Percentiles rank a stretch among this genome's conserved stretches.
Evolutionary conservation across 768 basidiomycete species (phyloP).

Genomic region (Strobilomyces echinocephalus): DNA sequence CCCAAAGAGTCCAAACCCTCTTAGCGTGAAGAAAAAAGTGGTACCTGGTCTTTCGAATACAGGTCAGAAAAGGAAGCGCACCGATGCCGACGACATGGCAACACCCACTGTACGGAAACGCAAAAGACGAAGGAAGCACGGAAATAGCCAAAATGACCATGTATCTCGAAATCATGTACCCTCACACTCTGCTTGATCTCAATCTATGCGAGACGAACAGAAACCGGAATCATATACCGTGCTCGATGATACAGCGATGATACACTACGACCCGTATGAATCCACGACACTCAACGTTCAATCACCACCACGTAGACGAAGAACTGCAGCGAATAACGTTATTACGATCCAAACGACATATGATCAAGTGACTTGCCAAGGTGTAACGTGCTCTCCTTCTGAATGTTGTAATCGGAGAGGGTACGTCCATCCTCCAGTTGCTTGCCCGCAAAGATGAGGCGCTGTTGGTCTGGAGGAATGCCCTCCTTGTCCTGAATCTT

Average conservation of each 20-base stretch:
- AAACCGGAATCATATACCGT: not conserved
- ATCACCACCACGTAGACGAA: slow-evolving; percentile 77
- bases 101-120: slow-evolving; percentile 8
- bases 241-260: not conserved
- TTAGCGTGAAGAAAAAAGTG: slow-evolving; percentile 89
- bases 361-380: slow-evolving; percentile 32
- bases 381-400: slow-evolving; percentile 70
- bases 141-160: not conserved
- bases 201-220: not conserved
- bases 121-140: slow-evolving; percentile 22
- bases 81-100: not conserved
- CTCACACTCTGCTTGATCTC: not conserved
- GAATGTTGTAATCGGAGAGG: slow-evolving; percentile 73
- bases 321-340: slow-evolving; percentile 35
- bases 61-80: slow-evolving; percentile 21
- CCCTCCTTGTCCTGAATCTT: slow-evolving; percentile 82
- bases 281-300: slow-evolving; percentile 37
- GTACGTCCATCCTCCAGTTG: slow-evolving; percentile 77
- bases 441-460: slow-evolving; percentile 78
- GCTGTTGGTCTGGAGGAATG: slow-evolving; percentile 74
- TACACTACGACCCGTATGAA: not conserved
- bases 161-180: not conserved
- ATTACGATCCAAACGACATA: not conserved
- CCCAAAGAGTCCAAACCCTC: slow-evolving; percentile 86
- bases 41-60: not conserved